Conservation (phyloP, 108 stramenopile species). For the Nitzschia putrida region DNA sequence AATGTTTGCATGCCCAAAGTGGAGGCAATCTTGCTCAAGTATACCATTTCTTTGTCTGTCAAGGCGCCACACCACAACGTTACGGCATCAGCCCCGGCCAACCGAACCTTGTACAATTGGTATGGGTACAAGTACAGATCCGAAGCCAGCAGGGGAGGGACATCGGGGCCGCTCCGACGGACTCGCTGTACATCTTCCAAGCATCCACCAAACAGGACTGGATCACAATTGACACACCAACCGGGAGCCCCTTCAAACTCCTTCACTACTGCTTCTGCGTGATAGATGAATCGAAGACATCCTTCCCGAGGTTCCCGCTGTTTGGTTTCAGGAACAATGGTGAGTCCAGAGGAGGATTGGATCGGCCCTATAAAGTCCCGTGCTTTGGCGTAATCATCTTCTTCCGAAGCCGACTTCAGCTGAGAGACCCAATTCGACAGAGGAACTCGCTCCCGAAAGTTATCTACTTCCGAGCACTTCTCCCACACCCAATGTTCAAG, state of each 20-base stretch:
- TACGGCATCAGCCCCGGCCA: conserved; percentile 88
- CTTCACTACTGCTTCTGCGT: conserved; percentile 65
- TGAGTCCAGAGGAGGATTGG: conserved; percentile 56
- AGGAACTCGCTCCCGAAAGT: conserved; percentile 77
- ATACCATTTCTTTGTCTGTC: conserved; percentile 71
- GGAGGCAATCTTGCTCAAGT: conserved; percentile 80
- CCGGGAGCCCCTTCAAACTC: conserved; percentile 56
- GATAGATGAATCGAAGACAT: conserved; percentile 76
- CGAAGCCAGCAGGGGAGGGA: conserved; percentile 80
- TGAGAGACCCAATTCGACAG: conserved; percentile 75
- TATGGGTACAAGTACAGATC: conserved; percentile 86
- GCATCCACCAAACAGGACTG: conserved; percentile 77
- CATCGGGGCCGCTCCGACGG: conserved; percentile 52
- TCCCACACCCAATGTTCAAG: conserved; percentile 91
- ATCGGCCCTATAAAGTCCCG: conserved; percentile 79
- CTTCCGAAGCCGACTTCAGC: conserved; percentile 51
- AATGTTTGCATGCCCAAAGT: conserved; percentile 67
- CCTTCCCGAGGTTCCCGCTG: conserved; percentile 75
- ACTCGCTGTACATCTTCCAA: conserved; percentile 70
- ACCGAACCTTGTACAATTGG: conserved; percentile 81
- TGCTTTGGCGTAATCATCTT: conserved; percentile 69
- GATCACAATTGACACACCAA: conserved; percentile 80
- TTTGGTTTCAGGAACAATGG: conserved; percentile 85
- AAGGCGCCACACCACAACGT: conserved; percentile 74
- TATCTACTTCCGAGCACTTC: conserved; percentile 87